Percentiles rank a stretch among this genome's conserved stretches.
phyloP scores from a whole-genome alignment of 805 yeast genomes.

The Saccharomyces cerevisiae region DNA sequence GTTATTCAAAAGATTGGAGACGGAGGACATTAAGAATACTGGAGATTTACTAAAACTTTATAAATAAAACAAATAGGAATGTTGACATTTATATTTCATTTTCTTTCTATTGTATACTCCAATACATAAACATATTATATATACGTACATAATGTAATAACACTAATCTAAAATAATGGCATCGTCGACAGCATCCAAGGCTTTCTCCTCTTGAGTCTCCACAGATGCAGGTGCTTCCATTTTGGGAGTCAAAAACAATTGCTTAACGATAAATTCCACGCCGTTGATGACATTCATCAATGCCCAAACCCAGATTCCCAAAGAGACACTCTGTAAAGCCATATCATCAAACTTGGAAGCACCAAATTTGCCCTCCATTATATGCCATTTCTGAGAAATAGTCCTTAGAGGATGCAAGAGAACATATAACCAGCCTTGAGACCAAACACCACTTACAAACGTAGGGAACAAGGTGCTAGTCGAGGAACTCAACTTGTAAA shows the following conservation, averaged over 20 bases:
- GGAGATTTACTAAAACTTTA: background rate
- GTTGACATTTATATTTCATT: background rate
- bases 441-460: conserved; percentile 23
- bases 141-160: background rate
- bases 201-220: background rate
- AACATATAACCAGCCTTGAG: conserved; percentile 27
- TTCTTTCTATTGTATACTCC: background rate
- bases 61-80: background rate
- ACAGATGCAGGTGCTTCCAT: conserved; percentile 7
- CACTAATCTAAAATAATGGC: conserved; percentile 5
- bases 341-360: background rate
- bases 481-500: conserved; percentile 20
- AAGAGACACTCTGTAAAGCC: conserved; percentile 20
- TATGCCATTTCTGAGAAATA: conserved; percentile 2
- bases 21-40: background rate
- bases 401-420: conserved; percentile 23
- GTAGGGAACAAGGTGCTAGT: conserved; percentile 24
- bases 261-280: conserved; percentile 21
- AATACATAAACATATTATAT: background rate
- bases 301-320: conserved; percentile 32
- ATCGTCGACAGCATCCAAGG: background rate
- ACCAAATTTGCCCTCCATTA: background rate
- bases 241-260: conserved; percentile 11
- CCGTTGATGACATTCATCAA: conserved; percentile 24
- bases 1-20: background rate